phyloP scores from a whole-genome alignment of 2,329 filamentous ascomycete genomes.

The Fusarium chaquense region DNA sequence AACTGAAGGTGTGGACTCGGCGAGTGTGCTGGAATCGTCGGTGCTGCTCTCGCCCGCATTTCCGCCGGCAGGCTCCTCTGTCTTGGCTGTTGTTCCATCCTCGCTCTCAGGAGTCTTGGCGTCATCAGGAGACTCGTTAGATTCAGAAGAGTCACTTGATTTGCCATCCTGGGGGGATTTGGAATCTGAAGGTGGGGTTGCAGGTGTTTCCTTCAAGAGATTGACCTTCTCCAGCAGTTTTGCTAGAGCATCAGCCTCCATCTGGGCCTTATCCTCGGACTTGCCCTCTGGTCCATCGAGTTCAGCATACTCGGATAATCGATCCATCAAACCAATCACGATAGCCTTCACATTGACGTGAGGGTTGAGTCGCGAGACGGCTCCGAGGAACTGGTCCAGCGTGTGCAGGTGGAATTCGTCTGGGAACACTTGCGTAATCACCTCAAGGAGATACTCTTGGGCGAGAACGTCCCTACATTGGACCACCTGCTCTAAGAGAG shows the following conservation, averaged over 20 bases:
- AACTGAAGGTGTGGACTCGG: slow-evolving; percentile 55
- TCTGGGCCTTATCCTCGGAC: slow-evolving; percentile 75
- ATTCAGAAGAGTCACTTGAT: slow-evolving; percentile 47
- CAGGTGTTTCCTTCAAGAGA: slow-evolving; percentile 68
- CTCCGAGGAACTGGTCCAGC: slow-evolving; percentile 92
- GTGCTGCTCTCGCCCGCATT: slow-evolving; percentile 42
- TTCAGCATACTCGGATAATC: slow-evolving; percentile 93
- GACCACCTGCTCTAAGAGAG: slow-evolving; percentile 94
- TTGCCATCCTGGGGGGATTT: slow-evolving; percentile 45
- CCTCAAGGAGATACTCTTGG: slow-evolving; percentile 96
- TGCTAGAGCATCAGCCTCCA: slow-evolving; percentile 85
- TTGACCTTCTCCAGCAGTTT: slow-evolving; percentile 82
- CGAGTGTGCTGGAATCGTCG: slow-evolving; percentile 49
- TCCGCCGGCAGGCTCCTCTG: slow-evolving; percentile 38
- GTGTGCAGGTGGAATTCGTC: slow-evolving; percentile 99
- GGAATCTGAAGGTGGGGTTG: slow-evolving; percentile 30
- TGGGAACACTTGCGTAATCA: slow-evolving; percentile 98
- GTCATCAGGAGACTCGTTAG: slow-evolving; percentile 49
- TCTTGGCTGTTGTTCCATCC: slow-evolving; percentile 32
- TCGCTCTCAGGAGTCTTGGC: slow-evolving; percentile 36
- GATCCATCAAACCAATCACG: slow-evolving; percentile 97
- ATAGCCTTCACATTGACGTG: slow-evolving; percentile 99
- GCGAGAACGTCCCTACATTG: slow-evolving; percentile 97
- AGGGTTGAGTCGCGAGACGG: slow-evolving; percentile 91
- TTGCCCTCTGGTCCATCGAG: slow-evolving; percentile 81